Percentiles rank a stretch among this genome's conserved stretches.
Evolutionary conservation across 306 rosid genomes (phyloP).

Genomic region (Dryas drummondii): DNA sequence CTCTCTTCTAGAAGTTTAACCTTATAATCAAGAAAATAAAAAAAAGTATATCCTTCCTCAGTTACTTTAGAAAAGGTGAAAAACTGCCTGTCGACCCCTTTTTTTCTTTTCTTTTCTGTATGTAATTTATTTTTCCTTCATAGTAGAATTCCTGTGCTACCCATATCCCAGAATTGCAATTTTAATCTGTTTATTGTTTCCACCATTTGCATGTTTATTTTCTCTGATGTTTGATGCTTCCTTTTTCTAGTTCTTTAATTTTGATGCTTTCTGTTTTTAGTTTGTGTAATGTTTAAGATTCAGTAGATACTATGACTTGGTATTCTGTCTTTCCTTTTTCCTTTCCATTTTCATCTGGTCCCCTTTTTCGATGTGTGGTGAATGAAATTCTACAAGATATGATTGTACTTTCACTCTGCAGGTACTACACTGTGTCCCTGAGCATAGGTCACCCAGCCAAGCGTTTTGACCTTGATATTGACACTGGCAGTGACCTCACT

Average conservation of each 20-base stretch:
- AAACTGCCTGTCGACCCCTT: background rate
- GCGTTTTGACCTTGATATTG: slow-evolving; percentile 63
- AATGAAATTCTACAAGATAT: background rate
- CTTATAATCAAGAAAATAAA: too few relatives aligned
- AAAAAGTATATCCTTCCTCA: background rate
- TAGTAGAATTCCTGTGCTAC: background rate
- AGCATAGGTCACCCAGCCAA: slow-evolving; percentile 67
- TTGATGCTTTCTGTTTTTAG: background rate
- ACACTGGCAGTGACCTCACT: slow-evolving; percentile 86
- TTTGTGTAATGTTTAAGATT: background rate
- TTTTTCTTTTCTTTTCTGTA: background rate
- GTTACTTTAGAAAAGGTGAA: background rate
- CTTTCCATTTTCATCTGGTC: background rate
- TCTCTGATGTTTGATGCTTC: background rate
- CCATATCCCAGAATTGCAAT: background rate
- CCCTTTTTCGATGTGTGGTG: background rate
- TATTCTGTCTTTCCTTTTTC: background rate
- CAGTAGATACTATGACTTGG: background rate
- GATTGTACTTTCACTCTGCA: slow-evolving; percentile 30
- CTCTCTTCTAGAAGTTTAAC: background rate
- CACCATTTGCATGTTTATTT: too few relatives aligned
- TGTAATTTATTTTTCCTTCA: background rate
- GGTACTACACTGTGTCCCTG: slow-evolving; percentile 47
- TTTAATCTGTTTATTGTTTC: too few relatives aligned
- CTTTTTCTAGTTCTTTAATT: background rate